Evolutionary conservation across 2,329 filamentous ascomycete genomes (phyloP).

Genomic region (Penicillium sp.): DNA sequence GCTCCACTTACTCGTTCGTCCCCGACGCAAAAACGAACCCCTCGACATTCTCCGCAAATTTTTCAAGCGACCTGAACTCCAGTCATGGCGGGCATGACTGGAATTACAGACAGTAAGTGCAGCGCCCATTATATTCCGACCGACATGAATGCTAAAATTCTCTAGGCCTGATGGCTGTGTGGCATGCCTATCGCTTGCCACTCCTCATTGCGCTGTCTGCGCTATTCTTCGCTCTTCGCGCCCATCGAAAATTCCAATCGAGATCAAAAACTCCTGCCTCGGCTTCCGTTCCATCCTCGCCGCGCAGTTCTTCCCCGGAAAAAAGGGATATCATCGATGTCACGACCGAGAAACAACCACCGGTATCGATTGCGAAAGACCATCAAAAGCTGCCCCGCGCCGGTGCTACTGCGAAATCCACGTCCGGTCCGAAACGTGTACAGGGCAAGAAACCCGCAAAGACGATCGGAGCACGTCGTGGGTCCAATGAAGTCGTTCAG

Average conservation of each 20-base stretch:
- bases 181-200: conserved; percentile 46
- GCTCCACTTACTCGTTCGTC: conserved; percentile 1
- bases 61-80: neutral
- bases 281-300: conserved; percentile 29
- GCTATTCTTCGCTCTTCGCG: conserved; percentile 30
- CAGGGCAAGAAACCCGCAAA: conserved; percentile 31
- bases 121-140: neutral
- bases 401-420: conserved; percentile 13
- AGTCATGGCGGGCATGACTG: neutral
- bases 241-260: conserved; percentile 21
- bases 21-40: neutral
- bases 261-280: conserved; percentile 27
- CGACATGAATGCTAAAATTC: neutral
- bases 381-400: neutral
- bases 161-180: conserved; percentile 39
- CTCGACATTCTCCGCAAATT: neutral
- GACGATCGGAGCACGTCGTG: conserved; percentile 21
- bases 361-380: neutral
- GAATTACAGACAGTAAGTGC: conserved; percentile 2
- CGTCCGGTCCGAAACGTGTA: conserved; percentile 31
- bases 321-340: conserved; percentile 14
- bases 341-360: conserved; percentile 3
- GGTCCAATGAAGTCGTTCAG: conserved; percentile 12
- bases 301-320: conserved; percentile 26
- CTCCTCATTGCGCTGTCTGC: conserved; percentile 40